Percentiles rank a stretch among this genome's conserved stretches.
Conservation (phyloP, 805 yeast genomes). For the Metschnikowia similis region DNA sequence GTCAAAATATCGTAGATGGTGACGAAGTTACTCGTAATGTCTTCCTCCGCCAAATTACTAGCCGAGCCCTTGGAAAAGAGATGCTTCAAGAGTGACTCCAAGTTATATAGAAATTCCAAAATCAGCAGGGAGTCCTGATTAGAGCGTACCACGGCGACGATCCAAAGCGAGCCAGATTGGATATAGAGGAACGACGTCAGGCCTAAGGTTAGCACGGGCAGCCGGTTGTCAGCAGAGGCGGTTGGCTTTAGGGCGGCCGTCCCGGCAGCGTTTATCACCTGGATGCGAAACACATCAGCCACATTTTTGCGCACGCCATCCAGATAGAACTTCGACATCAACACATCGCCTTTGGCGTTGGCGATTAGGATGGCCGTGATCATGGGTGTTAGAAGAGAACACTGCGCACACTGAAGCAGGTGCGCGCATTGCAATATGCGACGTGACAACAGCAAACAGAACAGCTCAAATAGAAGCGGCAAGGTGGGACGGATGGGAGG, state of each 20-base stretch:
- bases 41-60: slow-evolving; percentile 25
- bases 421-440: neutral
- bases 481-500: neutral
- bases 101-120: slow-evolving; percentile 69
- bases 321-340: slow-evolving; percentile 67
- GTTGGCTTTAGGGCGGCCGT: slow-evolving; percentile 16
- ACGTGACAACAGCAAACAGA: neutral
- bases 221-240: slow-evolving; percentile 24
- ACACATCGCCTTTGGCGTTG: slow-evolving; percentile 77
- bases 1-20: slow-evolving; percentile 73
- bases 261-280: slow-evolving; percentile 63
- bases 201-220: slow-evolving; percentile 70
- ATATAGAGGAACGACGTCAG: slow-evolving; percentile 87
- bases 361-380: slow-evolving; percentile 78
- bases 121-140: slow-evolving; percentile 81
- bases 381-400: slow-evolving; percentile 40
- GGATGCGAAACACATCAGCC: slow-evolving; percentile 86
- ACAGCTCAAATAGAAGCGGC: neutral
- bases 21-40: slow-evolving; percentile 62
- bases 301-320: slow-evolving; percentile 76
- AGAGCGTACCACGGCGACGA: slow-evolving; percentile 85
- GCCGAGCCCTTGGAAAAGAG: slow-evolving; percentile 17
- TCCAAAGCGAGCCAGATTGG: slow-evolving; percentile 58
- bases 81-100: slow-evolving; percentile 49
- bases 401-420: neutral